Evolutionary conservation across 2,329 filamentous ascomycete species (phyloP).

Genomic region (Ceratocystis alfenasii): DNA sequence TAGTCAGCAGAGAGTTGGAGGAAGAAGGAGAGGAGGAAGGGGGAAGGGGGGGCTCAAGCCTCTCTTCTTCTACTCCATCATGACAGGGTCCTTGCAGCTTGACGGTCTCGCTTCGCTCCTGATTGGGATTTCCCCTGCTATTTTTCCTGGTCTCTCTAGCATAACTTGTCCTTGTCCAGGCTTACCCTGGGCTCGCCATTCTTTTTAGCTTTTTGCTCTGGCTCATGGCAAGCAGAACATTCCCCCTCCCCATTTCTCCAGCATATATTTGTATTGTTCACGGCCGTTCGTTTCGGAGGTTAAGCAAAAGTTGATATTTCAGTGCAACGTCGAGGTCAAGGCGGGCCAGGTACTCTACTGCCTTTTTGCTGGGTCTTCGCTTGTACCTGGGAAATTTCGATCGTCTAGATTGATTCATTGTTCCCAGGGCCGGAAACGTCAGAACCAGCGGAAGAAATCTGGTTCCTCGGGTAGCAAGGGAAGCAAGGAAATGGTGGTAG

Average conservation of each 20-base stretch:
- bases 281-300: background rate
- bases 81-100: background rate
- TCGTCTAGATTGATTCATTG: background rate
- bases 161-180: too few species aligned
- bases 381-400: background rate
- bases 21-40: background rate
- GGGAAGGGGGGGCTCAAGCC: background rate
- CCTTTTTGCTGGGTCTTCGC: too few species aligned
- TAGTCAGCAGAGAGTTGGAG: background rate
- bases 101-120: background rate
- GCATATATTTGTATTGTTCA: background rate
- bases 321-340: conserved; percentile 1
- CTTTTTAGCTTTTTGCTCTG: too few species aligned
- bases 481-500: background rate
- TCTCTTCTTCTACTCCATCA: background rate
- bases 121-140: background rate
- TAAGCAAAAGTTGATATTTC: background rate
- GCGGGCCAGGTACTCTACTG: background rate
- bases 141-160: too few species aligned
- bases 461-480: background rate
- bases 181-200: too few species aligned
- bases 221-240: background rate
- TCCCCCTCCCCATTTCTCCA: background rate
- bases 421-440: background rate
- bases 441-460: background rate